A percentile compares a stretch with the other conserved stretches of the same genome.
These are phyloP conservation scores for Globisporangium nagaii DNA, from an alignment of 352 stramenopile genomes.

Conservation along the genomic window DNA sequence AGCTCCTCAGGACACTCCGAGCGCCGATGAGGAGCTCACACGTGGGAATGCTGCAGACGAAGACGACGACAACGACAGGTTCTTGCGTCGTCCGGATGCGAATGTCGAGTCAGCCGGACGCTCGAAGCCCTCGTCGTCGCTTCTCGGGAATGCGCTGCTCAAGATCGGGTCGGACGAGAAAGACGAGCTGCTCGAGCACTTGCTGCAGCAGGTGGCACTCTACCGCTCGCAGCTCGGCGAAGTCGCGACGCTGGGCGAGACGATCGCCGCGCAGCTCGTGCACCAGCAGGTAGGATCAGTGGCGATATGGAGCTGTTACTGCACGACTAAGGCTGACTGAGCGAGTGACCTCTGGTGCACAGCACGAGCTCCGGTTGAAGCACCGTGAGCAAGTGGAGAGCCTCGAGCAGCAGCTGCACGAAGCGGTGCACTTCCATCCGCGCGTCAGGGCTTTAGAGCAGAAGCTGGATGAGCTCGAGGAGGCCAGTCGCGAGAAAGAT, in stretches of 20 bases:
- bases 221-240: constrained; percentile 38
- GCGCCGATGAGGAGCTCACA: neutral
- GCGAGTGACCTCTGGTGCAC: neutral
- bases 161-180: constrained; percentile 58
- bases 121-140: neutral
- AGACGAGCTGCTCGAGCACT: constrained; percentile 39
- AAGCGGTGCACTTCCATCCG: constrained; percentile 40
- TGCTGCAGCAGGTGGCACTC: constrained; percentile 35
- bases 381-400: constrained; percentile 35
- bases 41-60: no score
- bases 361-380: constrained; percentile 53
- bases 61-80: neutral
- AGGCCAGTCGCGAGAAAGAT: constrained; percentile 37
- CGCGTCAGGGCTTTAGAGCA: constrained; percentile 33
- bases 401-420: constrained; percentile 41
- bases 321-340: no score
- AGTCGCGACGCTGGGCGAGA: constrained; percentile 49
- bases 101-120: no score
- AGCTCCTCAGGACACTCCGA: neutral
- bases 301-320: no score
- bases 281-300: constrained; percentile 62
- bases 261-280: constrained; percentile 61
- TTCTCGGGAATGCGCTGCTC: constrained; percentile 18
- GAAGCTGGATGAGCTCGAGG: constrained; percentile 35
- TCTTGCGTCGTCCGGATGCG: no score